Base-by-base conservation (phyloP, 352 stramenopile species). In the Elongisporangium prolatum region DNA sequence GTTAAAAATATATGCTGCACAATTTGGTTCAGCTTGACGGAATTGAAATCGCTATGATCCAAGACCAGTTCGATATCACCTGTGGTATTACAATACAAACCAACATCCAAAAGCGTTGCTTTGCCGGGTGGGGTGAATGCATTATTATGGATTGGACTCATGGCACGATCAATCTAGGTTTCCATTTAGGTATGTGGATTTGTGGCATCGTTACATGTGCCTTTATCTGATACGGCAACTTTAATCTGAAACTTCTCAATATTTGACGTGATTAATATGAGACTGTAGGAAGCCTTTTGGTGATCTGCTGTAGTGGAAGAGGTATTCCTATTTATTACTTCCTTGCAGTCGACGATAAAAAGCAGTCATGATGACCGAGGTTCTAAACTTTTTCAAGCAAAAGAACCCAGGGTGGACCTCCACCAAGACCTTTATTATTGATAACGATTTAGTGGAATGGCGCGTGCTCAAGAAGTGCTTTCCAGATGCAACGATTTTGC, bases 381-480 rank as follows among this genome's bases (percentile, higher is more conserved):
- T 67, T n/a, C 21, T 67, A 4, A 22, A 58, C 9, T 61, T 64
- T 21, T 64, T 70, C 44, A 74, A 70, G 44, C 16, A 60, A 38
- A 57, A 53, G 28, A 63, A 65, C 50, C 21, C 38, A 3, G n/a
- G n/a, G 13, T 69, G 61, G 61, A 10, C 1, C 18, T 40, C 44
- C 3, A 62, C 25, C 17, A 24, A 48, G 4, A 50, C 52, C 1
- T 51, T 69, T 21, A 48, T 67, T 3, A 73, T 70, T 7, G 66
- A 67, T 34, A 69, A 73, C 49, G 61, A 69, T 34, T 69, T 65
- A 13, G 50, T 63, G 5, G 62, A 73, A 25, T 69, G 62, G 54
- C 13, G 24, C 0, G 54, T 60, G 1, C 48, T 73, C 17, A 24
- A 69, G 25, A 9, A 52, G 9, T 37, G 17, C 2, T 67, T 72